phyloP scores from a whole-genome alignment of 78 protist species.

The Protostelium mycophagum region DNA sequence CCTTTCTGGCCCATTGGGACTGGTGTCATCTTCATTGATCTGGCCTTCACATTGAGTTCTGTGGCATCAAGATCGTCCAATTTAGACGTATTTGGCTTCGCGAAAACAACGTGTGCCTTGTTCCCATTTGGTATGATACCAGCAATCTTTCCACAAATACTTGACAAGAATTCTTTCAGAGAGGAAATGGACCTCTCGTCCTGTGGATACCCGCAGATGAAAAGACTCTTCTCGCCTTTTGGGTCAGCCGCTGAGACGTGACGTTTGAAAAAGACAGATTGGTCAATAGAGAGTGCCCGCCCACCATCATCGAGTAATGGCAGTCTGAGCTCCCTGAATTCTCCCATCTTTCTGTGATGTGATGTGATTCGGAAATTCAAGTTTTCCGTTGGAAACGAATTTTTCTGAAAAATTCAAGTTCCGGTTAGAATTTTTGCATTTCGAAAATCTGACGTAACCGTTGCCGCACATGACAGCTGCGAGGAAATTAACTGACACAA shows the following conservation, averaged over 20 bases:
- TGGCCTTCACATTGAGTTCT: background rate
- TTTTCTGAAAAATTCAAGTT: too few species aligned
- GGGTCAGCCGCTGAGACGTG: background rate
- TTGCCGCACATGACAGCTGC: too few species aligned
- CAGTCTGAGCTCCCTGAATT: background rate
- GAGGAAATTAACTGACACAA: too few species aligned
- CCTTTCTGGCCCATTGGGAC: background rate
- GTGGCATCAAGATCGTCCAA: background rate
- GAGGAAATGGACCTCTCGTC: background rate
- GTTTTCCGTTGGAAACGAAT: too few species aligned
- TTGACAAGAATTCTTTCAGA: background rate
- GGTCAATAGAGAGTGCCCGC: background rate
- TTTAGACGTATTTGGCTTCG: background rate
- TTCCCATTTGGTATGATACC: background rate
- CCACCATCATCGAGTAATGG: background rate
- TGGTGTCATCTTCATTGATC: background rate
- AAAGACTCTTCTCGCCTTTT: background rate
- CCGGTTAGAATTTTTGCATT: too few species aligned
- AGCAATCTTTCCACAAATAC: background rate
- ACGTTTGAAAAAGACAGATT: background rate
- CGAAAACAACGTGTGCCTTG: background rate
- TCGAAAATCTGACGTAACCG: too few species aligned
- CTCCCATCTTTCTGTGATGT: background rate
- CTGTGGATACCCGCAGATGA: background rate
- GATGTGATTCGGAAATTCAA: conserved; percentile 1